Evolutionary conservation across 2,329 filamentous ascomycete genomes (phyloP).

Genomic region (Colletotrichum tropicale): DNA sequence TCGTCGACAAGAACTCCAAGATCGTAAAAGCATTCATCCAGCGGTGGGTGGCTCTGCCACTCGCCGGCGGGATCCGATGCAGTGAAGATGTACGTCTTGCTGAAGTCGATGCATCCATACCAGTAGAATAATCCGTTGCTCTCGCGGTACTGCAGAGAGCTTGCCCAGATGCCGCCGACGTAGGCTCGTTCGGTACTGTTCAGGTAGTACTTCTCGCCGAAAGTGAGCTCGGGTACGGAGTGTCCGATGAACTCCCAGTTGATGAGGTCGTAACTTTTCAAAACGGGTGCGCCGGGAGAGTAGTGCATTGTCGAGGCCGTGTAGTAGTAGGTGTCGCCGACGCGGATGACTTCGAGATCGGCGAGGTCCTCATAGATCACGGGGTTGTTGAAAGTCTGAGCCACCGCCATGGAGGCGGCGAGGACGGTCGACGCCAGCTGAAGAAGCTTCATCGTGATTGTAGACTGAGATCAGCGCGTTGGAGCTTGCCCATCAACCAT

Average conservation of each 20-base stretch:
- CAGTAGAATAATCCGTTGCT: slow-evolving; percentile 22
- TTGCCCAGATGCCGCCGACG: slow-evolving; percentile 58
- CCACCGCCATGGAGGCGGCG: neutral
- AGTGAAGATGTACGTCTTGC: slow-evolving; percentile 23
- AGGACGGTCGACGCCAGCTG: neutral
- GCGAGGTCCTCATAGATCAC: slow-evolving; percentile 55
- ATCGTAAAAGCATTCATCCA: slow-evolving; percentile 22
- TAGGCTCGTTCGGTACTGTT: slow-evolving; percentile 47
- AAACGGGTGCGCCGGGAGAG: slow-evolving; percentile 53
- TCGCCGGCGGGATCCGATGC: slow-evolving; percentile 3
- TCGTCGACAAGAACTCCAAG: slow-evolving; percentile 39
- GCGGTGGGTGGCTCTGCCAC: slow-evolving; percentile 5
- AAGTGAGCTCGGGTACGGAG: slow-evolving; percentile 40
- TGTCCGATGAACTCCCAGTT: slow-evolving; percentile 44
- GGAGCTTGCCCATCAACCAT: neutral
- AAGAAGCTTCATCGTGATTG: neutral
- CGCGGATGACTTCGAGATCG: slow-evolving; percentile 53
- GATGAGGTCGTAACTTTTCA: slow-evolving; percentile 54
- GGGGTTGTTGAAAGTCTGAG: slow-evolving; percentile 44
- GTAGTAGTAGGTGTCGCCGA: slow-evolving; percentile 44
- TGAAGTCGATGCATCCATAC: slow-evolving; percentile 20
- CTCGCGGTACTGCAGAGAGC: slow-evolving; percentile 37
- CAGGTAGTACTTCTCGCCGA: slow-evolving; percentile 50
- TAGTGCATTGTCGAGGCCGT: slow-evolving; percentile 55
- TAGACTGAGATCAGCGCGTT: neutral